Percentiles rank a stretch among this genome's conserved stretches.
Evolutionary conservation across 2,329 filamentous ascomycete species (phyloP).

Genomic region (Xylariaceae sp.): DNA sequence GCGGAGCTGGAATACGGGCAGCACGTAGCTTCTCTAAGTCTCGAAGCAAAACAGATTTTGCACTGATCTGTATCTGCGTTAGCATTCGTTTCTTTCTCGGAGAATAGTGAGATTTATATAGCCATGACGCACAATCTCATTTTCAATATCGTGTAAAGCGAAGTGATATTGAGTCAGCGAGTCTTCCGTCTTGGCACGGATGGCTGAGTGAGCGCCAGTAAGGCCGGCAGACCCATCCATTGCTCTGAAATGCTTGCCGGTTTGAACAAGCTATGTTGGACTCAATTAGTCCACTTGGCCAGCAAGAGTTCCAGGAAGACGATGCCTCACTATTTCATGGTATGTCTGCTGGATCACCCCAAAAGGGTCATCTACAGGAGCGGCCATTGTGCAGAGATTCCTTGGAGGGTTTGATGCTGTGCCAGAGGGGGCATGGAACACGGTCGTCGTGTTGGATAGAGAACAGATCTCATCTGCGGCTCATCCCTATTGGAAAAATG

Average conservation of each 20-base stretch:
- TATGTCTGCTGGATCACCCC: constrained; percentile 50
- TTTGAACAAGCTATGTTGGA: constrained; percentile 50
- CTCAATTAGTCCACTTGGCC: no score
- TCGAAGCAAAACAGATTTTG: constrained; percentile 53
- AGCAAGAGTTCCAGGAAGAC: no score
- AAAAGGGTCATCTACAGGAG: constrained; percentile 37
- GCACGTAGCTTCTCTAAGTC: constrained; percentile 45
- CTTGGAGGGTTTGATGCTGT: not conserved
- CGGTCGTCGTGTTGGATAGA: no score
- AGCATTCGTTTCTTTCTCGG: constrained; percentile 3
- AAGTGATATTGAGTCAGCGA: constrained; percentile 47
- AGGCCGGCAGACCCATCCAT: constrained; percentile 42
- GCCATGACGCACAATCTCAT: constrained; percentile 45
- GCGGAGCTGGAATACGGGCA: constrained; percentile 24
- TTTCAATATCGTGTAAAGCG: constrained; percentile 54
- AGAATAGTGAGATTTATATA: not conserved
- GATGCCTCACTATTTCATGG: constrained; percentile 48
- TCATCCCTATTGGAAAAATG: no score
- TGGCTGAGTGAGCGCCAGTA: constrained; percentile 28
- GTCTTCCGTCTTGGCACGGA: constrained; percentile 42
- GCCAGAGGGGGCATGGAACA: not conserved
- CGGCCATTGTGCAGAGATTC: constrained; percentile 23
- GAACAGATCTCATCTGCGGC: not conserved
- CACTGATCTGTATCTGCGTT: constrained; percentile 36
- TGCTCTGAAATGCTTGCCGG: constrained; percentile 52